Evolutionary conservation across 2,329 filamentous ascomycete genomes (phyloP).

Genomic region (Cladosporium austrohemisphaericum): DNA sequence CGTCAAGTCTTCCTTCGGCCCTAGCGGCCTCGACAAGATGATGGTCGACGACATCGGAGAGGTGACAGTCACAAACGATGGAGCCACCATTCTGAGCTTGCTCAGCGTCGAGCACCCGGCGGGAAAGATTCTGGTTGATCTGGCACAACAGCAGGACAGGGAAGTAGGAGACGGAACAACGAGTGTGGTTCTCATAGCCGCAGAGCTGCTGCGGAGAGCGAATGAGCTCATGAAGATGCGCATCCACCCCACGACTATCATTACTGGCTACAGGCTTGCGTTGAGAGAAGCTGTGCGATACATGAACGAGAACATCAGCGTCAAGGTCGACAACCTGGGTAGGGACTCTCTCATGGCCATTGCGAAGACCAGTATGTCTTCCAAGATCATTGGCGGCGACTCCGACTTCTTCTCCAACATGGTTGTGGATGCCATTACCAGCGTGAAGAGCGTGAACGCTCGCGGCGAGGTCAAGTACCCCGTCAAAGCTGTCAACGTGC

Average conservation of each 20-base stretch:
- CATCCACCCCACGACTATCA: slow-evolving; percentile 99
- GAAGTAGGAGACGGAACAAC: slow-evolving; percentile 98
- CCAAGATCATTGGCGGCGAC: slow-evolving; percentile 95
- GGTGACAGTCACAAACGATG: slow-evolving; percentile 98
- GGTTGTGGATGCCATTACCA: slow-evolving; percentile 93
- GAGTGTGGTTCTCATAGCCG: slow-evolving; percentile 93
- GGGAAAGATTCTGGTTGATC: slow-evolving; percentile 95
- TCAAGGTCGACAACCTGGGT: slow-evolving; percentile 87
- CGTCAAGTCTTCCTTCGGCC: slow-evolving; percentile 97
- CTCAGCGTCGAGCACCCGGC: slow-evolving; percentile 97
- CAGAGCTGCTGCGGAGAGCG: slow-evolving; percentile 85
- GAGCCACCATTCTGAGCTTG: slow-evolving; percentile 90
- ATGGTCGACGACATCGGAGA: slow-evolving; percentile 99
- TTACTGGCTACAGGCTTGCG: slow-evolving; percentile 93
- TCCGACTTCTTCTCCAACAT: slow-evolving; percentile 97
- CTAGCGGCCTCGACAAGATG: slow-evolving; percentile 98
- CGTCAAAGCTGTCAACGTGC: slow-evolving; percentile 97
- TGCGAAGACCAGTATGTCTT: slow-evolving; percentile 98
- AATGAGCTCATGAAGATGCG: slow-evolving; percentile 99
- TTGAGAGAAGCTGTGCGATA: slow-evolving; percentile 96
- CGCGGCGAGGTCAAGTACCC: slow-evolving; percentile 91
- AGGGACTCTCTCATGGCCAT: slow-evolving; percentile 90
- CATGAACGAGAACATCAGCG: slow-evolving; percentile 97
- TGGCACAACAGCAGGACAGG: slow-evolving; percentile 98
- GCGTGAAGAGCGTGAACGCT: slow-evolving; percentile 90